A percentile compares a stretch with the other conserved stretches of the same genome.
These are phyloP conservation scores for Solanum sejunctum DNA, from an alignment of 257 asterid species.

Conservation along the genomic window DNA sequence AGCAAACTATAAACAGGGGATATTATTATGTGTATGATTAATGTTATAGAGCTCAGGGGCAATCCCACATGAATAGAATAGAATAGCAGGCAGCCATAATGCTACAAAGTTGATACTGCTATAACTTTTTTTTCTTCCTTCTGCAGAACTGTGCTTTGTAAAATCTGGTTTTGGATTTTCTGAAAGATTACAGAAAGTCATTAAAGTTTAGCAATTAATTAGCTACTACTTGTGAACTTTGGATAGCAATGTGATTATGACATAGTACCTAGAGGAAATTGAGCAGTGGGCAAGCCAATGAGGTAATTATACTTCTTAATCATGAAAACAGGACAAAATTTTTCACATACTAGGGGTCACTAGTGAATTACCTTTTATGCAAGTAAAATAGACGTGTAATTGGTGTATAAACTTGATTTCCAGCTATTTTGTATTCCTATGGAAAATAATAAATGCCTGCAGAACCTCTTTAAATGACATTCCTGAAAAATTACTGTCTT, in stretches of 20 bases:
- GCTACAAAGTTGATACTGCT: not conserved
- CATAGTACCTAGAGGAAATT: not conserved
- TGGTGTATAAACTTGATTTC: not conserved
- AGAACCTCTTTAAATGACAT: not conserved
- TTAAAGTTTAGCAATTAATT: not conserved
- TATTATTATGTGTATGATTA: too few relatives aligned
- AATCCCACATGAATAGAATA: not conserved
- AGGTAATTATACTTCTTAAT: not conserved
- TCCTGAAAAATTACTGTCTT: not conserved
- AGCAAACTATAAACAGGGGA: not conserved
- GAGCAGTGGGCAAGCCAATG: not conserved
- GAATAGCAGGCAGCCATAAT: not conserved
- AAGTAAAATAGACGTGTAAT: not conserved
- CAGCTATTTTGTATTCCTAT: not conserved
- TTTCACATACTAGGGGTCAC: not conserved
- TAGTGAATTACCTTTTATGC: not conserved
- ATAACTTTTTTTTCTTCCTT: not conserved
- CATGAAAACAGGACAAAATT: not conserved
- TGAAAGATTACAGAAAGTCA: not conserved
- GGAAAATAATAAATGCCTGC: not conserved
- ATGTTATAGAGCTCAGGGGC: not conserved
- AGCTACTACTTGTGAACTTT: not conserved
- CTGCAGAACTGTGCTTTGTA: not conserved
- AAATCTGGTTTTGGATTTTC: not conserved
- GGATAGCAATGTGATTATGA: not conserved